Base-by-base conservation (phyloP, 2,329 filamentous ascomycete genomes). In the Alternaria conjuncta region DNA sequence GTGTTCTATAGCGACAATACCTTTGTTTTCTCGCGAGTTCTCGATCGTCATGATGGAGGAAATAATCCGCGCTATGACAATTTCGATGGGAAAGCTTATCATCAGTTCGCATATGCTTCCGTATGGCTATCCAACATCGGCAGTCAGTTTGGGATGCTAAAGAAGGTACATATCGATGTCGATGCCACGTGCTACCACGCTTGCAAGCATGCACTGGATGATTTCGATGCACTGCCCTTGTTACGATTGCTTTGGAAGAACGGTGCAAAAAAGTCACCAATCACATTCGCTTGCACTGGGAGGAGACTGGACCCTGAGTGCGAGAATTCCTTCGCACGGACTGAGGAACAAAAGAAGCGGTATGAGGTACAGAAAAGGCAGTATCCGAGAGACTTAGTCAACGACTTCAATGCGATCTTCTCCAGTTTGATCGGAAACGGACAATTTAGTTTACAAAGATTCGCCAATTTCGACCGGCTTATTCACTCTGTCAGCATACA, bases 1-100 rank as follows among this genome's bases (percentile, higher is more conserved):
- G 21, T 55, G 7, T 55, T 65, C 2, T 65, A 55, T 43, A 26
- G 55, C 21, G 11, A 28, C 5, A 65, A 65, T 36, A 49, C 47
- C 8, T 65, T 62, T n/a, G 25, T 57, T 20, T 57, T 55, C 32
- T 23, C 53, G 21, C 53, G 36, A 8, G 20, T 23, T 4, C 36
- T 51, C 21, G 13, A n/a, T 25, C 21, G 21, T 5, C 45, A 47
- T 25, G 45, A 47, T 47, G 18, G 23, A 4, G 11, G n/a, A 3
- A 41, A 41, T 41, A 41, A 41, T 4, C 36, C 36, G 36, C 36
- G 36, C 36, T 41, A 41, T 41, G 36, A 41, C 36, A 3, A 41
- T 6, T 18, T 18, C 23, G 13, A n/a, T 26, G 21, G 21, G 8
- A 10, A 26, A 15, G 45, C 12, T 15, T 47, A 47, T 25, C 21